Conservation (phyloP, 2,329 filamentous ascomycete genomes). For the Teratosphaeria zuluensis region DNA sequence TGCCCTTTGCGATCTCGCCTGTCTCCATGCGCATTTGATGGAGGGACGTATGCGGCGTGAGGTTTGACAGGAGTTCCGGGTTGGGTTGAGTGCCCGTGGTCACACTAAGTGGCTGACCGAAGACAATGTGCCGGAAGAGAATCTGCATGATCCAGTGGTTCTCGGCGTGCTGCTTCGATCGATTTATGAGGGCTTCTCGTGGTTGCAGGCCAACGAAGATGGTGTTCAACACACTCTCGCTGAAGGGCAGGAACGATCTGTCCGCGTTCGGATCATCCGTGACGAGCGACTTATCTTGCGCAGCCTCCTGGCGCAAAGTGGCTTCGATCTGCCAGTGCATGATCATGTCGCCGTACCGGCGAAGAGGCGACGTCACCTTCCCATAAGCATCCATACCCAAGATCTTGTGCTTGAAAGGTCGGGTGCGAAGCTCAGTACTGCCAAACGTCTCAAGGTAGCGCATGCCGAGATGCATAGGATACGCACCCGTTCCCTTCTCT, state of each 20-base stretch:
- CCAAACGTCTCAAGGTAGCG: constrained; percentile 35
- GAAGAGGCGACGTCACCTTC: constrained; percentile 52
- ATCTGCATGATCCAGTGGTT: constrained; percentile 45
- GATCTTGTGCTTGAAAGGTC: constrained; percentile 39
- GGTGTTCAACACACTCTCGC: constrained; percentile 35
- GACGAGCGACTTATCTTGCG: constrained; percentile 32
- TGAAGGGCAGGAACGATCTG: constrained; percentile 40
- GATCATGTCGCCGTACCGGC: constrained; percentile 52
- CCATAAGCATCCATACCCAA: constrained; percentile 46
- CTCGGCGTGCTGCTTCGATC: constrained; percentile 25
- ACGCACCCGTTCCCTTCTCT: constrained; percentile 9
- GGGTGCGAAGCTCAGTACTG: constrained; percentile 34
- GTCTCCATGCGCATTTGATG: neutral
- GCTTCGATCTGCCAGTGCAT: constrained; percentile 57
- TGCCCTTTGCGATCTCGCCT: neutral
- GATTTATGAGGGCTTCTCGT: constrained; percentile 35
- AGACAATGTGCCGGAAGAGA: constrained; percentile 44
- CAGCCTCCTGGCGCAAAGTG: constrained; percentile 47
- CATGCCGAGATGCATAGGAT: constrained; percentile 29
- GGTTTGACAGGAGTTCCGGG: neutral
- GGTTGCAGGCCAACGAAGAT: constrained; percentile 39
- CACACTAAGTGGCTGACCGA: neutral
- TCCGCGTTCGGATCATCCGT: constrained; percentile 13
- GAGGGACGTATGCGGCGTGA: neutral
- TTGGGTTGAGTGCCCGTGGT: neutral